Conservation (phyloP, 345 rosid species). For the Bruguiera parviflora region DNA sequence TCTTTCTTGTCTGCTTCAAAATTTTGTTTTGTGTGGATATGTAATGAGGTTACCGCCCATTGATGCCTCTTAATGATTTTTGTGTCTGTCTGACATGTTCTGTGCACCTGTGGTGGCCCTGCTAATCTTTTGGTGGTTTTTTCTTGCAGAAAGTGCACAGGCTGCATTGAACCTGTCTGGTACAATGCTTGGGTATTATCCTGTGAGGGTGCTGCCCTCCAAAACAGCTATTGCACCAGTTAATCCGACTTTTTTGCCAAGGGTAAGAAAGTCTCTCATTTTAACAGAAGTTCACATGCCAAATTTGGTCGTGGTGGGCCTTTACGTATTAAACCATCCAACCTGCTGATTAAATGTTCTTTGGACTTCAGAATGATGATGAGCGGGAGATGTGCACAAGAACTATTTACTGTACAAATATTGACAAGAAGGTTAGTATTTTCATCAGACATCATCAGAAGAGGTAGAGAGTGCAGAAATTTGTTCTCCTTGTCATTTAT, state of each 20-base stretch:
- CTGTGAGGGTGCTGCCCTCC: slow-evolving; percentile 92
- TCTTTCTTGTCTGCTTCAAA: too few species aligned
- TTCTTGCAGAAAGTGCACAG: slow-evolving; percentile 72
- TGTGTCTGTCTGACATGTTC: slow-evolving; percentile 3
- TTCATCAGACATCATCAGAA: background rate
- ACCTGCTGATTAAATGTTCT: slow-evolving; percentile 6
- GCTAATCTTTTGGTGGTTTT: background rate
- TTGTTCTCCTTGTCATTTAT: background rate
- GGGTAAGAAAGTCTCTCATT: slow-evolving; percentile 44
- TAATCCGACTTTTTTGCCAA: slow-evolving; percentile 94
- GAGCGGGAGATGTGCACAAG: slow-evolving; percentile 99
- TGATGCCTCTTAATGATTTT: too few species aligned
- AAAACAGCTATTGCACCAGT: slow-evolving; percentile 99
- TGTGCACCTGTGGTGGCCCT: background rate
- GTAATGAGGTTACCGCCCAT: too few species aligned
- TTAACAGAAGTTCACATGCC: too few species aligned
- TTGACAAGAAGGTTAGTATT: slow-evolving; percentile 72
- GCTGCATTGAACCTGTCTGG: slow-evolving; percentile 85
- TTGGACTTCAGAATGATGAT: slow-evolving; percentile 70
- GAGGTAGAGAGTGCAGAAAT: background rate
- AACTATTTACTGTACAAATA: slow-evolving; percentile 94
- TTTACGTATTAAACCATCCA: too few species aligned
- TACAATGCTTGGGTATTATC: slow-evolving; percentile 87
- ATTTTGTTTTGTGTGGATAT: too few species aligned
- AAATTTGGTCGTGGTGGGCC: too few species aligned